phyloP scores from a whole-genome alignment of 305 asterid genomes.

The Lippia alba region DNA sequence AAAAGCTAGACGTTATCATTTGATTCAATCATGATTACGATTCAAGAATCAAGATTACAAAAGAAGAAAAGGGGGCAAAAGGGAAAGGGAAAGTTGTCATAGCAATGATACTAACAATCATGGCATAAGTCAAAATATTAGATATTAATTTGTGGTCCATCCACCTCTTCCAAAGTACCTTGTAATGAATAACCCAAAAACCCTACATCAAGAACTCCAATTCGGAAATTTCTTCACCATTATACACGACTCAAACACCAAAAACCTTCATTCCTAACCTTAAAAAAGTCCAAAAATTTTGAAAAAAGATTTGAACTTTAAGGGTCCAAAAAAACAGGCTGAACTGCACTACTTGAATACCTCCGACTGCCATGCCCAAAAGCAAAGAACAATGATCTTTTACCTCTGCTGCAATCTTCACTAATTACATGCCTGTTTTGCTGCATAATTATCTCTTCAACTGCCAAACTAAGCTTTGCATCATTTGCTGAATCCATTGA shows the following conservation, averaged over 20 bases:
- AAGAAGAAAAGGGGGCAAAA: constrained; percentile 19
- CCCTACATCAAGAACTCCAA: neutral
- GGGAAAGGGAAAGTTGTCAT: constrained; percentile 21
- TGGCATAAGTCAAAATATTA: constrained; percentile 37
- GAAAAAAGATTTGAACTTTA: neutral
- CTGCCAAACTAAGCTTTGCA: constrained; percentile 48
- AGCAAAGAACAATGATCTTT: constrained; percentile 58
- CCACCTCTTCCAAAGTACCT: constrained; percentile 24
- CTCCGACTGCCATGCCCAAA: constrained; percentile 34
- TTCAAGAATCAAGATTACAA: neutral
- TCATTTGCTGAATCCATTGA: constrained; percentile 69
- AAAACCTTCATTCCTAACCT: neutral
- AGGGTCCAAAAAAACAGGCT: constrained; percentile 53
- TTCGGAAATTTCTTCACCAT: neutral
- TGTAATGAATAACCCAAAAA: constrained; percentile 27
- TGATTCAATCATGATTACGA: constrained; percentile 23
- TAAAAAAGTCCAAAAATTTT: neutral
- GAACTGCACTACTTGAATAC: constrained; percentile 50
- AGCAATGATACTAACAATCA: constrained; percentile 50
- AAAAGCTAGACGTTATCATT: constrained; percentile 24
- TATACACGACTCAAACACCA: neutral
- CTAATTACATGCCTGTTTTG: constrained; percentile 22
- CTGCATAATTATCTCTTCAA: constrained; percentile 45
- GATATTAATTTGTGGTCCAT: constrained; percentile 19
- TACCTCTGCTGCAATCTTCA: constrained; percentile 44